phyloP scores from a whole-genome alignment of 345 rosid genomes.

The Triadica sebifera region DNA sequence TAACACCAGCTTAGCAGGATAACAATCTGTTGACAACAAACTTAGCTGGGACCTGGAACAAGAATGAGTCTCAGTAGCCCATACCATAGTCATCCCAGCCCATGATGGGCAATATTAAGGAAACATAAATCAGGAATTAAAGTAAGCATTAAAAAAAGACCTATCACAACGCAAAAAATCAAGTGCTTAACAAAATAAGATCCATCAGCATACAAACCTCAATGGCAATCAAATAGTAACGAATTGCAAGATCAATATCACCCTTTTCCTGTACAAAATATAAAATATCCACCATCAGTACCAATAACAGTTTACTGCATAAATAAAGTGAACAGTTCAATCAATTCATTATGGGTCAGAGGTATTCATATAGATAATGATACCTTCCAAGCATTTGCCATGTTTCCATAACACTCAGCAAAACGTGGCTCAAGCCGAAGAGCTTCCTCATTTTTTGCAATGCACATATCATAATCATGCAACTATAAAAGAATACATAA shows the following conservation, averaged over 20 bases:
- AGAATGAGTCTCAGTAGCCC: background rate
- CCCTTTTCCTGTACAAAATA: constrained; percentile 75
- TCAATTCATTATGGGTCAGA: background rate
- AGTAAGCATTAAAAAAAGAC: constrained; percentile 37
- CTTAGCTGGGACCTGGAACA: background rate
- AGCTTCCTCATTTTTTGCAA: constrained; percentile 91
- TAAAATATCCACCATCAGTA: background rate
- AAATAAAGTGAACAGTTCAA: background rate
- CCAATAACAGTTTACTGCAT: background rate
- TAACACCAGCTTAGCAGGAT: background rate
- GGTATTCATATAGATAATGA: background rate
- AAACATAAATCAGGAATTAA: constrained; percentile 11
- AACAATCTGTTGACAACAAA: background rate
- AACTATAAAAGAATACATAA: constrained; percentile 40
- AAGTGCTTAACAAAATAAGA: background rate
- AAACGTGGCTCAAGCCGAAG: constrained; percentile 84
- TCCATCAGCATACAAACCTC: constrained; percentile 57
- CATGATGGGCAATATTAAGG: background rate
- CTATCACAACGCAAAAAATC: background rate
- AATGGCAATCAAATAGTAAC: constrained; percentile 84
- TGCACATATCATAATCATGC: constrained; percentile 97
- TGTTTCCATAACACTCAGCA: constrained; percentile 99
- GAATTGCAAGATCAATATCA: constrained; percentile 82
- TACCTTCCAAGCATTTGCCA: constrained; percentile 99
- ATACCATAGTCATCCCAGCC: background rate